phyloP scores from a whole-genome alignment of 2,329 filamentous ascomycete genomes.

The Aspergillus novofumigatus region DNA sequence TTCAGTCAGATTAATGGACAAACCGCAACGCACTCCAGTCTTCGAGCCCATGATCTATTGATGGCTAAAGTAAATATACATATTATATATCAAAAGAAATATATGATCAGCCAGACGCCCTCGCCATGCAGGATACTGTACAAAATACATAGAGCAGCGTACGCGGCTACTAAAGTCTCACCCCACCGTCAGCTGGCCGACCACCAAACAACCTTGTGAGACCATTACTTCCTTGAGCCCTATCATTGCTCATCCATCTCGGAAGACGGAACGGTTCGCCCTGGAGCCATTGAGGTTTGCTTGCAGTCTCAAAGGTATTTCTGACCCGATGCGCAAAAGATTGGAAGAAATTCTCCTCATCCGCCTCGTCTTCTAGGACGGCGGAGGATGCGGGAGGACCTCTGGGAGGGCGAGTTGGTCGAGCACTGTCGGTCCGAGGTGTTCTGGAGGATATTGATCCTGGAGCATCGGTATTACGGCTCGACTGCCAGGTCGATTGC shows the following conservation, averaged over 20 bases:
- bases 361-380: conserved; percentile 55
- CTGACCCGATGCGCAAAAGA: conserved; percentile 78
- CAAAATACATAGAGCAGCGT: background rate
- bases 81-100: background rate
- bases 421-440: conserved; percentile 27
- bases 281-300: conserved; percentile 77
- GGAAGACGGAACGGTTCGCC: conserved; percentile 71
- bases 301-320: conserved; percentile 84
- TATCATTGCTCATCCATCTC: conserved; percentile 71
- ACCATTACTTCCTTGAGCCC: conserved; percentile 29
- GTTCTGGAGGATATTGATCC: conserved; percentile 32
- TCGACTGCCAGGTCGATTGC: conserved; percentile 26
- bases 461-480: conserved; percentile 22
- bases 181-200: conserved; percentile 35
- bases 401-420: conserved; percentile 25
- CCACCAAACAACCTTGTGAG: conserved; percentile 40
- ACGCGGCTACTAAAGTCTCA: conserved; percentile 31
- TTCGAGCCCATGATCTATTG: too few species aligned
- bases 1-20: too few species aligned
- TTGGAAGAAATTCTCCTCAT: conserved; percentile 78
- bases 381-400: conserved; percentile 31
- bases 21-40: too few species aligned
- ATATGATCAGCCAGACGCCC: conserved; percentile 16
- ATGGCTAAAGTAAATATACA: background rate
- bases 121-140: conserved; percentile 20